Evolutionary conservation across 2,329 filamentous ascomycete genomes (phyloP), one percentile per base, ranked within the genome.

Genomic region (Tolypocladium capitatum): DNA sequence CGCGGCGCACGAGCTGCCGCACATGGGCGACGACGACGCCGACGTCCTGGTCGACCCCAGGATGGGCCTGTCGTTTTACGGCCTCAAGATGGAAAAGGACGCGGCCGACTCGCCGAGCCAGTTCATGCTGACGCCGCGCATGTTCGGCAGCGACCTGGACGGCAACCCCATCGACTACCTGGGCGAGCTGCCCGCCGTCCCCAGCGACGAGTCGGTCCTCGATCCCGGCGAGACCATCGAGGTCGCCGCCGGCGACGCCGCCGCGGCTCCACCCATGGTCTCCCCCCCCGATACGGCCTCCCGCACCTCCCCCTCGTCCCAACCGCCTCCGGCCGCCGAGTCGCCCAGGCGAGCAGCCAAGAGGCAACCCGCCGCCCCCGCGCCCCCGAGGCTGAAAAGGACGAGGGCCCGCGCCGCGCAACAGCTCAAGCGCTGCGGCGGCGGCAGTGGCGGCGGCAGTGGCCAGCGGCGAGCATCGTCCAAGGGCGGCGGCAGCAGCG

Each of bases 71-170:
- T 32, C 48, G 28, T n/a, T 47, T 5, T 50, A 41, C 27, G 45
- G 45, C 42, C 43, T 50, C 48, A 50, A 47, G 45, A 16, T 21
- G 10, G 48, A 47, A 14, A 50, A 42, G 45, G 42, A 50, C 18
- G 18, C 30, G 4, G 33, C 31, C 18, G 45, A 41, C 18, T 42
- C 46, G 35, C 35, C 45, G 7, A 33, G 33, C 28, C 33, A 34
- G 14, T 40, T 46, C 34, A 38, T 40, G 30, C 42, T 50, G 45
- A 50, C 48, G 34, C 48, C 48, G 27, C 42, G 36, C 21, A 47
- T 50, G 48, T 50, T 50, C 28, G 46, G 38, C 35, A 30, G 27
- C 28, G 45, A 42, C 45, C 20, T 40, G 16, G 45, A 45, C n/a
- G 24, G 14, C 21, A 35, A 30, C 14, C 14, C 24, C 13, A 27